Percentiles rank a stretch among this genome's conserved stretches.
These are phyloP conservation scores for Hortiboletus campestris DNA, from an alignment of 768 basidiomycete genomes.

Conservation along the genomic window DNA sequence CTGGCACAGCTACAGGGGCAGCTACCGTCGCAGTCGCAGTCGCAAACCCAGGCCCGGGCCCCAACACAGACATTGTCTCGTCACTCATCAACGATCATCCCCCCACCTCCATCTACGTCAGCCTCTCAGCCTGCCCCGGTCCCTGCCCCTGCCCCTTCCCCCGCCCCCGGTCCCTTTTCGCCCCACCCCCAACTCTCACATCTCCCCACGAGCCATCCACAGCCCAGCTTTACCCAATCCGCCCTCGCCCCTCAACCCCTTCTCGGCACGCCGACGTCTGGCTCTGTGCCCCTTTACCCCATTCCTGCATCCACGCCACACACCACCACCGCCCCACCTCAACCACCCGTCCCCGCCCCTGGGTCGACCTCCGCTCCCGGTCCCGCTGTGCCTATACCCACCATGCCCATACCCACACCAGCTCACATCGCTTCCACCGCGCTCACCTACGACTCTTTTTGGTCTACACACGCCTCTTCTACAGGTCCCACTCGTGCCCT, in stretches of 20 bases:
- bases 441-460: constrained; percentile 62
- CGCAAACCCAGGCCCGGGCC: neutral
- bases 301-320: neutral
- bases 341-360: neutral
- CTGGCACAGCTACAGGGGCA: constrained; percentile 27
- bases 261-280: neutral
- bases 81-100: neutral
- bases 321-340: neutral
- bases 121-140: neutral
- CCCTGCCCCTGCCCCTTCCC: neutral
- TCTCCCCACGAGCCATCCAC: constrained; percentile 11
- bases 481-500: constrained; percentile 26
- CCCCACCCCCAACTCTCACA: neutral
- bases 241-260: neutral
- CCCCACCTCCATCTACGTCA: neutral
- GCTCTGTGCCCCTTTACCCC: neutral
- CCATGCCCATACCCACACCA: constrained; percentile 2
- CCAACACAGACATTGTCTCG: neutral
- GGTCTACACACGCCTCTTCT: constrained; percentile 50
- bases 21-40: constrained; percentile 7
- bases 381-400: neutral
- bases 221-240: neutral
- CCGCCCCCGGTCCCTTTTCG: neutral
- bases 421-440: constrained; percentile 22
- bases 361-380: neutral